A percentile compares a stretch with the other conserved stretches of the same genome.
phyloP scores from a whole-genome alignment of 345 rosid genomes.

The Euphorbia lathyris region DNA sequence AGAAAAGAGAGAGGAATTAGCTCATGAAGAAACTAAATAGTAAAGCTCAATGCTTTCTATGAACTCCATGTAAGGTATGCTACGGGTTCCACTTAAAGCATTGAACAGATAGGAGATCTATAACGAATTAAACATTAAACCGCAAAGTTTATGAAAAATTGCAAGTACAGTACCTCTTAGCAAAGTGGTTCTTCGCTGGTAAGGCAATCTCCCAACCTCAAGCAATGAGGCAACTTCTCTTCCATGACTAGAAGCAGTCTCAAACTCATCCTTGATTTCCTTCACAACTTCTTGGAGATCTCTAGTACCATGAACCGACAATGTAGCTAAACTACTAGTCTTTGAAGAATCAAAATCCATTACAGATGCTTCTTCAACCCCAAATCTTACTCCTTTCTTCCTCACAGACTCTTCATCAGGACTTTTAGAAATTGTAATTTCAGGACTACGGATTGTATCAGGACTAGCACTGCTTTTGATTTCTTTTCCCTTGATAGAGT shows the following conservation, averaged over 20 bases:
- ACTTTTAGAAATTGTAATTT: conserved; percentile 39
- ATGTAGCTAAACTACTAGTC: conserved; percentile 55
- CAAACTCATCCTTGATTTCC: conserved; percentile 85
- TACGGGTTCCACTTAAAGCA: background rate
- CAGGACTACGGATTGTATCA: conserved; percentile 37
- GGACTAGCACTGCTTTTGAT: conserved; percentile 31
- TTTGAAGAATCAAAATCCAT: conserved; percentile 57
- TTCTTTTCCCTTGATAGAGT: conserved; percentile 29
- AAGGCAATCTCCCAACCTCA: conserved; percentile 85
- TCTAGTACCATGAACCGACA: conserved; percentile 70
- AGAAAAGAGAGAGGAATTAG: too few species aligned
- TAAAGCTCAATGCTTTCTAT: conserved; percentile 4
- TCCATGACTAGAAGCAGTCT: conserved; percentile 69
- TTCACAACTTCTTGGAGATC: conserved; percentile 78
- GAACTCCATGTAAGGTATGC: background rate
- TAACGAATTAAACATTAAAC: background rate
- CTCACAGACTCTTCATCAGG: conserved; percentile 45
- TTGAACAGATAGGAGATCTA: background rate
- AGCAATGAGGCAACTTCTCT: conserved; percentile 87
- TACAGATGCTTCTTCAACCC: conserved; percentile 53
- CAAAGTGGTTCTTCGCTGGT: conserved; percentile 50
- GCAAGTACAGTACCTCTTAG: conserved; percentile 53
- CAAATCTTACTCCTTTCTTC: conserved; percentile 75
- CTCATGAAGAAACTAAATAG: too few species aligned
- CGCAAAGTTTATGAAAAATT: background rate